These are phyloP conservation scores for Globisporangium carolinianum DNA, from an alignment of 352 stramenopile species.

Conservation along the genomic window DNA sequence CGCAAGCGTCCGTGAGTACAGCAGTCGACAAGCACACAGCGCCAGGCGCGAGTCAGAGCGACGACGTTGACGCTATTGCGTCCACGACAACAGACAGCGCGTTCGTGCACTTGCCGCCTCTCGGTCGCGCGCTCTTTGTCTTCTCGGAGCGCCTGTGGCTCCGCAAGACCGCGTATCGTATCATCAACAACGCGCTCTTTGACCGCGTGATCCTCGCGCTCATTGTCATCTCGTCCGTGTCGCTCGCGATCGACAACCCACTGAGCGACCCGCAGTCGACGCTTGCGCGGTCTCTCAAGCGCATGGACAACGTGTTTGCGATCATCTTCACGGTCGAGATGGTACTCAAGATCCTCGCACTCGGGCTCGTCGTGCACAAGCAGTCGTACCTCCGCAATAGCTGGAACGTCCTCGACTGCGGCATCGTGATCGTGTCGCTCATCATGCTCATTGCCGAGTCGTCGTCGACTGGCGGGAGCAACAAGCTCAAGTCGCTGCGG, in stretches of 20 bases:
- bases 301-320: slow-evolving; percentile 69
- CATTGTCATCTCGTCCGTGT: slow-evolving; percentile 80
- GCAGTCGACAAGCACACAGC: not conserved
- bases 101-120: slow-evolving; percentile 13
- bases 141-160: slow-evolving; percentile 37
- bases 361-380: slow-evolving; percentile 66
- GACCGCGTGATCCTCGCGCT: slow-evolving; percentile 74
- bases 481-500: slow-evolving; percentile 67
- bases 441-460: slow-evolving; percentile 57
- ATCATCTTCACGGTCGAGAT: slow-evolving; percentile 86
- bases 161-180: slow-evolving; percentile 25
- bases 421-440: slow-evolving; percentile 83
- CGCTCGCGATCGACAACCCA: slow-evolving; percentile 85
- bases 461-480: slow-evolving; percentile 15
- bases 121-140: slow-evolving; percentile 35
- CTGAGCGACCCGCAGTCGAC: slow-evolving; percentile 45
- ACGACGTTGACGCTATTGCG: not conserved
- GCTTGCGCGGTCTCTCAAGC: slow-evolving; percentile 34
- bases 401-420: slow-evolving; percentile 89
- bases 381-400: slow-evolving; percentile 70
- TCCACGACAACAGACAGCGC: not conserved
- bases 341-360: slow-evolving; percentile 83
- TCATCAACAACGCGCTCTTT: slow-evolving; percentile 70
- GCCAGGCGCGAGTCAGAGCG: not conserved
- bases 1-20: not conserved